A percentile compares a stretch with the other conserved stretches of the same genome.
phyloP scores from a whole-genome alignment of 441 rosid species.

The Flueggea neowawraea region DNA sequence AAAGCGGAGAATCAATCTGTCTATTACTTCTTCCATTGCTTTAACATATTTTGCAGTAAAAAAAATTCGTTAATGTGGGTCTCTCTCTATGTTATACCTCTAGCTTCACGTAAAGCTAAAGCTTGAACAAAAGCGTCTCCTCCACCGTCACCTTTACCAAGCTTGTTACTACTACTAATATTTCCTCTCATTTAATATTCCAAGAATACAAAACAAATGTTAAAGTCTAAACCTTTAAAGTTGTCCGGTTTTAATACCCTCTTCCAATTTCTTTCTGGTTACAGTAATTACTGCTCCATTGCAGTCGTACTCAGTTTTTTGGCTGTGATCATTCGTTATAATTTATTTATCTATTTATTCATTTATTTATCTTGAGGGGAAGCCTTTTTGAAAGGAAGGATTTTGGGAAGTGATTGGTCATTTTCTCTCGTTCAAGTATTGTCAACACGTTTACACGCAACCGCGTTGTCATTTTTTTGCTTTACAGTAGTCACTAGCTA shows the following conservation, averaged over 20 bases:
- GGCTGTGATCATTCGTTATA: too few relatives aligned
- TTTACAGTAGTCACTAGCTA: too few relatives aligned
- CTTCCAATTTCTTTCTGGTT: too few relatives aligned
- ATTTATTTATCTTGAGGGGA: background rate
- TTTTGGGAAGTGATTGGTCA: constrained; percentile 5
- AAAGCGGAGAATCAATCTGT: constrained; percentile 29
- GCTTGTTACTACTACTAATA: constrained; percentile 6
- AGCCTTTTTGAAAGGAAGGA: background rate
- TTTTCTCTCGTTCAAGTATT: constrained; percentile 11
- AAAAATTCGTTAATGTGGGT: constrained; percentile 12
- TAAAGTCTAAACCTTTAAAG: too few relatives aligned
- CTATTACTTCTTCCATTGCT: constrained; percentile 6
- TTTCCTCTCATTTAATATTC: too few relatives aligned
- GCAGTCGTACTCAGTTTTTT: too few relatives aligned
- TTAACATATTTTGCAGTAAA: constrained; percentile 3
- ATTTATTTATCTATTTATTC: too few relatives aligned
- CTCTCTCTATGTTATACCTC: background rate
- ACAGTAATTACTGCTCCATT: too few relatives aligned
- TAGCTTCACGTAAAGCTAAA: constrained; percentile 37
- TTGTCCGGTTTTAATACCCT: too few relatives aligned
- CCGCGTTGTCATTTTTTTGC: too few relatives aligned
- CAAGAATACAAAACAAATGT: background rate
- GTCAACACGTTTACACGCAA: constrained; percentile 1
- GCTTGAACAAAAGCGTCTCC: constrained; percentile 31
- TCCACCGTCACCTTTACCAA: constrained; percentile 35